Evolutionary conservation across 768 basidiomycete species (phyloP), one percentile per base, ranked within the genome.

Genomic region (Termitomyces sp.): DNA sequence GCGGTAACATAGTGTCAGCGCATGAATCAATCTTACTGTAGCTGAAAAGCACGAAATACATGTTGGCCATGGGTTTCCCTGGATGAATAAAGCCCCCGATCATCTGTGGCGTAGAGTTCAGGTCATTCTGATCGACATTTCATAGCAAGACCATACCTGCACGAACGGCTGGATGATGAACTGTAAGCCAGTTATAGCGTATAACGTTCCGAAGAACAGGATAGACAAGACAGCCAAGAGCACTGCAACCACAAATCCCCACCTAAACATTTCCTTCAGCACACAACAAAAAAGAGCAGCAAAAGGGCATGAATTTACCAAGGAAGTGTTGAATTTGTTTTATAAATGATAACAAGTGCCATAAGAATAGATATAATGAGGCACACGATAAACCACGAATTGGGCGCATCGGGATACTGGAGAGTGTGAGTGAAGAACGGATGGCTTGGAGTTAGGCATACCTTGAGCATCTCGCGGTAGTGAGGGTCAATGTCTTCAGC

Each of bases 61-160:
- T 83, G 68, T 87, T 88, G n/a, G 86, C 85, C 57, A 85, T 81
- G 1, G 85, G 84, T 62, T 81, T 82, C 26, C 85, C 84, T 7
- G 85, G 82, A 64, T 81, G 79, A 32, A 85, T 73, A 36, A 78
- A 79, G 3, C 80, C 81, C n/a, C 80, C 82, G 20, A 84, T 79
- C 82, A 85, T 85, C 78, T 84, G 72, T 63, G 71, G 67, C 62
- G 23, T 74, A 56, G 70, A 69, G 68, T 72, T 71, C 67, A 68
- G 26, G 26, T 33, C 26, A 6, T 48, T 41, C 12, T 32, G 12
- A 28, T 14, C 9, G 20, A 12, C 16, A 13, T 12, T 13, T 30
- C 12, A 3, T 38, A n/a, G 14, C 10, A 3, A 60, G 30, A 26
- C 56, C 61, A 67, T 68, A 82, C 81, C 70, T 83, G 81, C 4